Conservation (phyloP, 306 rosid genomes). For the Lupinus albus region DNA sequence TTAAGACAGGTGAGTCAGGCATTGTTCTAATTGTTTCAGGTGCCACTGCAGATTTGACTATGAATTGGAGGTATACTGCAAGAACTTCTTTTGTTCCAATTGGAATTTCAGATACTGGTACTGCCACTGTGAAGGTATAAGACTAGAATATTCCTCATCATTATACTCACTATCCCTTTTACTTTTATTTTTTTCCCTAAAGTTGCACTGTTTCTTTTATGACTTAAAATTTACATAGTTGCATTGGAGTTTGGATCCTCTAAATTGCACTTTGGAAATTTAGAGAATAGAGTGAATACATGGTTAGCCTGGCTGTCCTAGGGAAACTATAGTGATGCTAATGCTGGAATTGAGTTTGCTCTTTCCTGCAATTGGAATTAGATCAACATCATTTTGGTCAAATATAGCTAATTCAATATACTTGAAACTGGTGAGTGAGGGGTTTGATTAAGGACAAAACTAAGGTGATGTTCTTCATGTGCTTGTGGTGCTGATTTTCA, state of each 20-base stretch:
- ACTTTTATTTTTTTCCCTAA: not conserved
- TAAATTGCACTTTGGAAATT: too few species aligned
- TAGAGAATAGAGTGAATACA: too few species aligned
- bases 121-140: conserved; percentile 69
- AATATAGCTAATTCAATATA: not conserved
- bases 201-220: not conserved
- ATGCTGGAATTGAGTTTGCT: not conserved
- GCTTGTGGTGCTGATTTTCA: too few species aligned
- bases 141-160: conserved; percentile 16
- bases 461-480: too few species aligned
- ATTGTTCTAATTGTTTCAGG: conserved; percentile 63
- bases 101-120: conserved; percentile 74
- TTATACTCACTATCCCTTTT: not conserved
- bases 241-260: not conserved
- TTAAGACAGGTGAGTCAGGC: conserved; percentile 64
- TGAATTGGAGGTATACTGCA: conserved; percentile 67
- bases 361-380: conserved; percentile 7
- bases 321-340: too few species aligned
- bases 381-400: conserved; percentile 12
- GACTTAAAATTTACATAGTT: conserved; percentile 10
- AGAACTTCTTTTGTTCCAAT: conserved; percentile 61
- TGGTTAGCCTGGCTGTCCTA: too few species aligned
- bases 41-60: conserved; percentile 73
- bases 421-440: not conserved
- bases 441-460: not conserved